A percentile compares a stretch with the other conserved stretches of the same genome.
These are phyloP conservation scores for Colletotrichum incanum DNA, from an alignment of 2,329 filamentous ascomycete species.

Conservation along the genomic window DNA sequence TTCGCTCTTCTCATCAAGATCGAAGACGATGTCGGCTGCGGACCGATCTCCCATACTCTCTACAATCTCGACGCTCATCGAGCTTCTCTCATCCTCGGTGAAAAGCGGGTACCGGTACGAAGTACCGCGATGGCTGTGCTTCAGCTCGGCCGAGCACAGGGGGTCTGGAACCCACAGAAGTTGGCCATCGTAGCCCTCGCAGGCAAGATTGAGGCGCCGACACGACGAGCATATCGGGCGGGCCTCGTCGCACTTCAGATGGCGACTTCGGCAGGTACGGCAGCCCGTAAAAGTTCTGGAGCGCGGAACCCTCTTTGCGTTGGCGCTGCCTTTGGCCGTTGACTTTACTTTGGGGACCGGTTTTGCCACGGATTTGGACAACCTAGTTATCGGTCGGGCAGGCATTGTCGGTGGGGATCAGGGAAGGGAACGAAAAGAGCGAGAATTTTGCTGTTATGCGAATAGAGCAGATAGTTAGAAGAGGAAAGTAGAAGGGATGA, in stretches of 20 bases:
- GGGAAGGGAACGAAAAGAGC: too few species aligned
- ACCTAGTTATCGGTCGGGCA: not conserved
- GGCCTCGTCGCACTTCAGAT: slow-evolving; percentile 62
- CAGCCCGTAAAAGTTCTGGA: slow-evolving; percentile 53
- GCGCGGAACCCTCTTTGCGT: slow-evolving; percentile 26
- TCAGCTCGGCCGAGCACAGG: slow-evolving; percentile 41
- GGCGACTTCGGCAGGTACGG: slow-evolving; percentile 55
- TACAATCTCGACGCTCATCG: slow-evolving; percentile 54
- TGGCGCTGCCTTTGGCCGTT: not conserved
- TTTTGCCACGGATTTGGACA: not conserved
- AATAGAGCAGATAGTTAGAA: not conserved
- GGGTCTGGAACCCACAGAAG: slow-evolving; percentile 51
- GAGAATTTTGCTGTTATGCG: not conserved
- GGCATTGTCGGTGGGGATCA: slow-evolving; percentile 11
- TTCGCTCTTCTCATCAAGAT: slow-evolving; percentile 44
- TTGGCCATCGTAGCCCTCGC: slow-evolving; percentile 58
- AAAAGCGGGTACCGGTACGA: slow-evolving; percentile 61
- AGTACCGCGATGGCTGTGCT: slow-evolving; percentile 37
- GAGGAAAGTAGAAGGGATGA: not conserved
- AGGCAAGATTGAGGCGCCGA: slow-evolving; percentile 51
- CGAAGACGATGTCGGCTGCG: slow-evolving; percentile 46
- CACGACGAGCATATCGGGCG: slow-evolving; percentile 58
- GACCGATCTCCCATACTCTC: slow-evolving; percentile 50
- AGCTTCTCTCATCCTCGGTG: slow-evolving; percentile 53
- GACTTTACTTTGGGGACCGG: slow-evolving; percentile 4